Evolutionary conservation across 1,139 yeast genomes (phyloP), one percentile per base, ranked within the genome.

Genomic region (Hyphopichia wangnamkhiaoensis): DNA sequence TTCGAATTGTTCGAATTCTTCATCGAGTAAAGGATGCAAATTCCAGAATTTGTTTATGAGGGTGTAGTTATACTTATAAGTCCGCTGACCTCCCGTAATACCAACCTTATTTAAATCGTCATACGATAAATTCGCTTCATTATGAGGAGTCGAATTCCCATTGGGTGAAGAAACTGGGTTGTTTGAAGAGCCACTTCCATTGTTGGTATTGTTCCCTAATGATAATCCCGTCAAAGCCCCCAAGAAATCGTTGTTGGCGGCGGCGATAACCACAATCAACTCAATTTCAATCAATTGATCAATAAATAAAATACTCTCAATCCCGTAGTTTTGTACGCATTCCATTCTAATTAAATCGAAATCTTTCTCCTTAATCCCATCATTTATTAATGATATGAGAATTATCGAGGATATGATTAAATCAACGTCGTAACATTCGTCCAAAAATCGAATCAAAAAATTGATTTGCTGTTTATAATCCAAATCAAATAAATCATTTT

Each of bases 401-500:
- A 79, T 64, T 2, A 83, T 45, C 3, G 82, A 56, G 30, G 83
- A 68, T 23, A 84, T 46, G 0, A 80, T 63, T 33, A 76, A 58
- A 1, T 70, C 64, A 2, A 59, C 52, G 23, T 61, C 63, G 33
- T 57, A 50, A 31, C 50, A 58, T 23, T 71, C 63, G 40, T 68
- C 69, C 30, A 86, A 65, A 34, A 85, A 70, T 18, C 72, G 73
- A 29, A 68, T 65, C 2, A 86, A 56, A 43, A 67, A 64, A 1
- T 61, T 53, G n/a, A 80, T 64, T 27, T 80, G 78, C 6, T 71
- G 67, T 31, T 76, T 69, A 43, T 80, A 77, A 47, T 82, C 84
- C 44, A 78, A 56, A 10, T 79, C 80, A 39, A 86, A 68, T 2
- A 88, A 63, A 37, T 83, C 85, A 59, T 90, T 95, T 54, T 90